Percentiles rank a stretch among this genome's conserved stretches.
Conservation (phyloP, 2,329 filamentous ascomycete species). For the Aspergillus neotritici region DNA sequence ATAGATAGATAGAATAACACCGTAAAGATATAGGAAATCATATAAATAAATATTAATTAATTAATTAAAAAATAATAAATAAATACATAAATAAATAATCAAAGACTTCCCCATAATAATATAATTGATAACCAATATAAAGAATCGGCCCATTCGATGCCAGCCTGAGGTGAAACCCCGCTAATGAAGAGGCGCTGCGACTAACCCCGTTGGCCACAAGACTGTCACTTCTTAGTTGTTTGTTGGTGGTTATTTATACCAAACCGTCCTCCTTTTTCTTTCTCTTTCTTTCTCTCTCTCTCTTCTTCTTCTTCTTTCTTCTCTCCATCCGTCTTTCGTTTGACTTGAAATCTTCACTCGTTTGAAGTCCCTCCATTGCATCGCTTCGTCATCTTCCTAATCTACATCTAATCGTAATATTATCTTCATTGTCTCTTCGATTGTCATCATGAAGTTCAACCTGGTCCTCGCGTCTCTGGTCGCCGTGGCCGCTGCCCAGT, state of each 20-base stretch:
- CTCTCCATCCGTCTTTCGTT: conserved; percentile 8
- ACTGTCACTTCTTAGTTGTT: not conserved
- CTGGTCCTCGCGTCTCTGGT: conserved; percentile 42
- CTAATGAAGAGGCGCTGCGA: conserved; percentile 14
- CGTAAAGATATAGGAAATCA: too few relatives aligned
- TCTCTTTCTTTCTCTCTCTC: conserved; percentile 6
- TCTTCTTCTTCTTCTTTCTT: conserved; percentile 2
- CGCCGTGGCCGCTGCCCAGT: conserved; percentile 41
- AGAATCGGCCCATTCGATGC: not conserved
- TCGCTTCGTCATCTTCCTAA: conserved; percentile 6
- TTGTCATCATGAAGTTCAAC: conserved; percentile 38
- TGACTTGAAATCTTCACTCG: conserved; percentile 1
- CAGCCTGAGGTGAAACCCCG: conserved; percentile 14
- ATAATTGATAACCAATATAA: too few relatives aligned
- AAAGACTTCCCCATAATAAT: too few relatives aligned
- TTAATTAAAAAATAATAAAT: too few relatives aligned
- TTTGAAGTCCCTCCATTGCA: conserved; percentile 5
- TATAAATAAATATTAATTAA: not conserved
- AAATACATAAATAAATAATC: too few relatives aligned
- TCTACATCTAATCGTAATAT: conserved; percentile 2
- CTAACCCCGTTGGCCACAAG: not conserved
- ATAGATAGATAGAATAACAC: not conserved
- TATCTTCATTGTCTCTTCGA: conserved; percentile 2
- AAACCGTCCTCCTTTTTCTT: conserved; percentile 5
- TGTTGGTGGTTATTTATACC: not conserved